Percentiles rank a stretch among this genome's conserved stretches.
phyloP scores from a whole-genome alignment of 176 grass and related monocot genomes.

The Musa itinerans region DNA sequence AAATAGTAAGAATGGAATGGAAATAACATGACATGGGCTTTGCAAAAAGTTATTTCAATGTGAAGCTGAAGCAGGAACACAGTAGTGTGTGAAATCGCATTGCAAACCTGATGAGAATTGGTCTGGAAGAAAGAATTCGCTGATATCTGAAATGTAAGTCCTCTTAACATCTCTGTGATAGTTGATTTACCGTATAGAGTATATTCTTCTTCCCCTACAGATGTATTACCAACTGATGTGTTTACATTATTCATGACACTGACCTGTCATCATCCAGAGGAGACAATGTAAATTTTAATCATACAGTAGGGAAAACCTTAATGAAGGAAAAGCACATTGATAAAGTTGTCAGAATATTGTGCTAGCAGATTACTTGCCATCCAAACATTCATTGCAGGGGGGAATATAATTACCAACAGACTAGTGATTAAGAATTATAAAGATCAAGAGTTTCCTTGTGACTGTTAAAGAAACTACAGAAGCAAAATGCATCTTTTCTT shows the following conservation, averaged over 20 bases:
- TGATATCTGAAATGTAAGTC: conserved; percentile 92
- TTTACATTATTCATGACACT: conserved; percentile 94
- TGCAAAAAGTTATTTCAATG: background rate
- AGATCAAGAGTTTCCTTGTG: background rate
- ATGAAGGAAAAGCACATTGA: background rate
- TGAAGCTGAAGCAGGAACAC: background rate
- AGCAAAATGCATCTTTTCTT: background rate
- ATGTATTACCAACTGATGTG: conserved; percentile 77
- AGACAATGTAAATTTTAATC: conserved; percentile 18
- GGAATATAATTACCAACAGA: too few species aligned
- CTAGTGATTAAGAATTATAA: too few species aligned
- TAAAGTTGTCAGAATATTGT: too few species aligned
- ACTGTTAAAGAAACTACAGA: background rate
- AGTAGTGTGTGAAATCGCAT: background rate
- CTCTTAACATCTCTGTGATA: conserved; percentile 84
- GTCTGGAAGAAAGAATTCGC: conserved; percentile 99
- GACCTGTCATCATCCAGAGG: conserved; percentile 27
- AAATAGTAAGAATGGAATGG: background rate
- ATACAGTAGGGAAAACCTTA: conserved; percentile 11
- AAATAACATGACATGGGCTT: background rate
- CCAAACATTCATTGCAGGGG: background rate
- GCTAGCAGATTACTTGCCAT: background rate
- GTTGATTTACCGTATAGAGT: conserved; percentile 72
- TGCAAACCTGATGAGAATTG: conserved; percentile 78
- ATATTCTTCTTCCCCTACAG: conserved; percentile 84